phyloP scores from a whole-genome alignment of 78 protist species.

The Polysphondylium violaceum region DNA sequence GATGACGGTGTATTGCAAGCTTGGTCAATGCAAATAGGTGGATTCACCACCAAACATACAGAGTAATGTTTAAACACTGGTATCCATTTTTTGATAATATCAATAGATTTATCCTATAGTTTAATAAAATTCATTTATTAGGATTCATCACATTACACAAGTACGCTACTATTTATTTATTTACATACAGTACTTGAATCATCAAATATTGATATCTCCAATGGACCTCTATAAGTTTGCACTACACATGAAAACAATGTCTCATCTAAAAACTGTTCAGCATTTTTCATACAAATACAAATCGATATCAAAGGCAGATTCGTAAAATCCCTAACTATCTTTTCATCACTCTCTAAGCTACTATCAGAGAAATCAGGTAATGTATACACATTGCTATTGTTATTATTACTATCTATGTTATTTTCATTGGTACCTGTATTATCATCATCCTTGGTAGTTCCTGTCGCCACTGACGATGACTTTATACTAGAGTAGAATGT shows the following conservation, averaged over 20 bases:
- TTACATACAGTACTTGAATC: slow-evolving; percentile 65
- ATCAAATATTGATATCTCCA: slow-evolving; percentile 62
- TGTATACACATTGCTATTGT: slow-evolving; percentile 11
- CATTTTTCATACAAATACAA: slow-evolving; percentile 74
- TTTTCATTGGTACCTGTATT: no score
- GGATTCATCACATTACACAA: not conserved
- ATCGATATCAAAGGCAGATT: slow-evolving; percentile 46
- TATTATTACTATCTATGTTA: no score
- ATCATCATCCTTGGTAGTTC: no score
- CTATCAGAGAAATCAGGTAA: not conserved
- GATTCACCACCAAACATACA: slow-evolving; percentile 6
- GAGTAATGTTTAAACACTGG: slow-evolving; percentile 23
- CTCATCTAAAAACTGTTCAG: slow-evolving; percentile 28
- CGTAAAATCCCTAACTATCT: slow-evolving; percentile 34
- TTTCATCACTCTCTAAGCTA: not conserved
- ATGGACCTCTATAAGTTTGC: slow-evolving; percentile 69
- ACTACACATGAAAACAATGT: slow-evolving; percentile 25
- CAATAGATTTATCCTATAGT: slow-evolving; percentile 31
- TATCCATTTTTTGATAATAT: slow-evolving; percentile 27
- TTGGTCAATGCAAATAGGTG: no score
- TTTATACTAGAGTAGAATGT: no score
- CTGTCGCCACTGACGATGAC: no score
- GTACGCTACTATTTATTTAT: not conserved
- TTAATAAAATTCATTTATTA: not conserved
- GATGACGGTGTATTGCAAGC: not conserved